Evolutionary conservation across 306 rosid genomes (phyloP), one percentile per base, ranked within the genome.

Genomic region (Sophora flavescens): DNA sequence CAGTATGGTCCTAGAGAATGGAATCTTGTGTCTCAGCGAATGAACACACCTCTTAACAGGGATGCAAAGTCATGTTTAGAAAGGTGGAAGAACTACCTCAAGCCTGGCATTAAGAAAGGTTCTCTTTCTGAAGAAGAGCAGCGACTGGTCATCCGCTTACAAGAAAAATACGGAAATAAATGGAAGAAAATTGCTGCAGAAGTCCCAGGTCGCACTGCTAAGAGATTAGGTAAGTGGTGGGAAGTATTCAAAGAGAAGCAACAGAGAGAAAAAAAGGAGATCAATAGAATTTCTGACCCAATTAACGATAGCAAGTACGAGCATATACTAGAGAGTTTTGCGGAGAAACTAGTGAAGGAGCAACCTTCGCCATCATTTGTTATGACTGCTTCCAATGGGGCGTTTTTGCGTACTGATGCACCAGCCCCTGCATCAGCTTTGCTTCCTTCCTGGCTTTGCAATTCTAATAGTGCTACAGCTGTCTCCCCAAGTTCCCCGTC

Each of bases 191-290:
- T 90, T 0, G 96, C 97, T 0, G 90, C 96, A 1, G 91, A 88
- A 87, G 92, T 92, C 68, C 93, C 93, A 0, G 97, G 97, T 60
- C 90, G 93, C 12, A 92, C 97, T 18, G 96, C 97, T 4, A 92
- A 92, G 85, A 88, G 97, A 63, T 68, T 89, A 72, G 97, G 97
- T n/a, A 92, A 92, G 96, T 92, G 97, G 96, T 92, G 97, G 97
- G 97, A 92, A 84, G 96, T 92, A 8, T 89, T 92, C 86, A 88
- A 88, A 59, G 97, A 90, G 78, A 92, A 90, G 83, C 93, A 92
- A 68, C 91, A 85, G 71, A 90, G 91, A 72, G 96, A 88, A 81
- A 86, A 87, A 22, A 90, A 87, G 63, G 96, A 83, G 73, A 87
- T 81, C 72, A 84, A 56, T 30, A 89, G 75, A 71, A 70, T 80